Evolutionary conservation across 305 asterid genomes (phyloP).

Genomic region (Coffea humblotiana): DNA sequence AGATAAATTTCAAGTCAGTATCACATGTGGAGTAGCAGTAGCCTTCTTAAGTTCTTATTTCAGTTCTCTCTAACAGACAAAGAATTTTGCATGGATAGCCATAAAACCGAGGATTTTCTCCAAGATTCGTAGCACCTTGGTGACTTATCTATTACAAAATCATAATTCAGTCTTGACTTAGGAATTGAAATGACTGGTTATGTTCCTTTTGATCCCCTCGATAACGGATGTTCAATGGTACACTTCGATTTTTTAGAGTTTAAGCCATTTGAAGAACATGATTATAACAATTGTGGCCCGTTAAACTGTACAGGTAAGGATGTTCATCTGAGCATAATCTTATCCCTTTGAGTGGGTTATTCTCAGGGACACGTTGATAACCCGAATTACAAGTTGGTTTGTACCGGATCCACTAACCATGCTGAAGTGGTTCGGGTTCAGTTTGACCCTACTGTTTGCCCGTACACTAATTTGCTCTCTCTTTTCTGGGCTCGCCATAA

Average conservation of each 20-base stretch:
- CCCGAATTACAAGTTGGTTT: slow-evolving; percentile 61
- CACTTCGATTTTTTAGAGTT: slow-evolving; percentile 36
- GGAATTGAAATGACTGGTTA: slow-evolving; percentile 33
- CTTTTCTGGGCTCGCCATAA: slow-evolving; percentile 78
- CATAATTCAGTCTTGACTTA: slow-evolving; percentile 38
- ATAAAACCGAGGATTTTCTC: slow-evolving; percentile 39
- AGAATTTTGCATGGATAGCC: slow-evolving; percentile 37
- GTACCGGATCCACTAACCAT: slow-evolving; percentile 70
- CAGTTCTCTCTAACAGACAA: slow-evolving; percentile 34
- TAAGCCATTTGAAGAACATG: slow-evolving; percentile 42
- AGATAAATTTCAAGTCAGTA: too few relatives aligned
- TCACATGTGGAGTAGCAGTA: too few relatives aligned
- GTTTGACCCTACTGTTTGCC: slow-evolving; percentile 67
- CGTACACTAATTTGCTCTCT: slow-evolving; percentile 52
- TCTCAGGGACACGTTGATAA: slow-evolving; percentile 68
- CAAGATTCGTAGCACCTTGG: slow-evolving; percentile 56
- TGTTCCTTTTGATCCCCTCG: slow-evolving; percentile 48
- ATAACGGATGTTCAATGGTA: slow-evolving; percentile 20
- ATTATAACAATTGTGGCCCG: slow-evolving; percentile 15
- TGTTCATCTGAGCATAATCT: not conserved
- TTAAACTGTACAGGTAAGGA: slow-evolving; percentile 28
- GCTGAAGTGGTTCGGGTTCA: slow-evolving; percentile 79
- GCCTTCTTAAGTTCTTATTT: not conserved
- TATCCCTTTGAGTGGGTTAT: slow-evolving; percentile 46
- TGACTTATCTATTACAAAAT: slow-evolving; percentile 26